Percentiles rank a stretch among this genome's conserved stretches.
phyloP scores from a whole-genome alignment of 2,329 filamentous ascomycete species.

The Parastagonospora nodorum region DNA sequence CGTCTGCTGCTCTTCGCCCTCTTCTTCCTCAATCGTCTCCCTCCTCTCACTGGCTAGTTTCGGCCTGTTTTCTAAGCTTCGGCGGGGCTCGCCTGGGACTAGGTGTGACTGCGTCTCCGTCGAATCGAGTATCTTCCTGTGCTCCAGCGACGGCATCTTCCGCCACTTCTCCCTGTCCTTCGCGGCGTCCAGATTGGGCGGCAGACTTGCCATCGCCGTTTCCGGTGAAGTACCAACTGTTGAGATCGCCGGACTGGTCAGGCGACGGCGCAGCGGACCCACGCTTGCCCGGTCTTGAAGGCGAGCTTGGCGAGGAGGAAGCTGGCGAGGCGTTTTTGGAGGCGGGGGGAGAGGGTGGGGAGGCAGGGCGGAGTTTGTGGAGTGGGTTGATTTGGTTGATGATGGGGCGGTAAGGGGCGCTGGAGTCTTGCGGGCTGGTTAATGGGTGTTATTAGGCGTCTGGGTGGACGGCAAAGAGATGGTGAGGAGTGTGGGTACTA shows the following conservation, averaged over 20 bases:
- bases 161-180: constrained; percentile 27
- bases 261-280: constrained; percentile 43
- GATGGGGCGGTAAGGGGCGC: constrained; percentile 29
- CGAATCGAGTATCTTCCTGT: constrained; percentile 8
- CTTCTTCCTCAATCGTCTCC: constrained; percentile 7
- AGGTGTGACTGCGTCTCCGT: constrained; percentile 21
- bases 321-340: constrained; percentile 27
- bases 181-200: constrained; percentile 28
- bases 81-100: constrained; percentile 42
- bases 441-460: constrained; percentile 43
- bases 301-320: constrained; percentile 37
- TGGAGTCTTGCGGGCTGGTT: constrained; percentile 43
- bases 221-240: constrained; percentile 42
- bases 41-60: constrained; percentile 27
- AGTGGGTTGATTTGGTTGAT: constrained; percentile 37
- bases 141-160: constrained; percentile 15
- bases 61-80: constrained; percentile 40
- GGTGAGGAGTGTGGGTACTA: constrained; percentile 7
- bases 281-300: constrained; percentile 33
- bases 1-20: constrained; percentile 15
- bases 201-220: constrained; percentile 32
- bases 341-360: constrained; percentile 38
- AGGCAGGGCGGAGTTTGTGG: constrained; percentile 35
- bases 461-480: constrained; percentile 14
- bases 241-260: constrained; percentile 42